These are phyloP conservation scores for Ustilago vetiveriae DNA, from an alignment of 1,284 basidiomycete genomes.

Conservation along the genomic window DNA sequence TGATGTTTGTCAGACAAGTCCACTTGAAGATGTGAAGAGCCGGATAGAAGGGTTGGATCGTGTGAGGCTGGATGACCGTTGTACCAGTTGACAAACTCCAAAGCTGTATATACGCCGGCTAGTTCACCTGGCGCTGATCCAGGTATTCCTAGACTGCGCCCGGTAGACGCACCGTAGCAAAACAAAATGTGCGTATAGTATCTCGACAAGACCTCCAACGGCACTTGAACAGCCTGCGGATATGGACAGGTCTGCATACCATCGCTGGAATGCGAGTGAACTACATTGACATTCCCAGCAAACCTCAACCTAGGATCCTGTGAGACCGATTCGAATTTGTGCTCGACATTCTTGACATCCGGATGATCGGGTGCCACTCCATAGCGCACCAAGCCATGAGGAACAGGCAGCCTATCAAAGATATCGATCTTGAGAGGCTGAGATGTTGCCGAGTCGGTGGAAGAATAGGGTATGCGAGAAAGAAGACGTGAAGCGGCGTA, in stretches of 20 bases:
- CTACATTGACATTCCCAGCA: constrained; percentile 90
- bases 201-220: constrained; percentile 73
- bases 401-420: constrained; percentile 91
- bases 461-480: constrained; percentile 28
- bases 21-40: constrained; percentile 63
- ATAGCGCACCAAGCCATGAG: constrained; percentile 92
- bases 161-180: constrained; percentile 80
- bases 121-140: constrained; percentile 70
- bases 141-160: constrained; percentile 67
- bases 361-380: constrained; percentile 99
- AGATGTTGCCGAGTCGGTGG: constrained; percentile 7
- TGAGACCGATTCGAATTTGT: constrained; percentile 82
- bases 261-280: constrained; percentile 47
- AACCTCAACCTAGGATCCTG: constrained; percentile 68
- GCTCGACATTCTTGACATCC: constrained; percentile 98
- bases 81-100: constrained; percentile 96
- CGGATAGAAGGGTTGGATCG: constrained; percentile 8
- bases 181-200: constrained; percentile 85
- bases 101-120: constrained; percentile 77
- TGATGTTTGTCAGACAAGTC: constrained; percentile 73
- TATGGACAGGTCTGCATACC: constrained; percentile 62
- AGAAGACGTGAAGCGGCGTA: constrained; percentile 76
- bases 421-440: constrained; percentile 75
- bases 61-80: constrained; percentile 81
- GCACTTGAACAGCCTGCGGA: constrained; percentile 72